Conservation (phyloP, 2,329 filamentous ascomycete genomes). For the Diaporthe sp. region DNA sequence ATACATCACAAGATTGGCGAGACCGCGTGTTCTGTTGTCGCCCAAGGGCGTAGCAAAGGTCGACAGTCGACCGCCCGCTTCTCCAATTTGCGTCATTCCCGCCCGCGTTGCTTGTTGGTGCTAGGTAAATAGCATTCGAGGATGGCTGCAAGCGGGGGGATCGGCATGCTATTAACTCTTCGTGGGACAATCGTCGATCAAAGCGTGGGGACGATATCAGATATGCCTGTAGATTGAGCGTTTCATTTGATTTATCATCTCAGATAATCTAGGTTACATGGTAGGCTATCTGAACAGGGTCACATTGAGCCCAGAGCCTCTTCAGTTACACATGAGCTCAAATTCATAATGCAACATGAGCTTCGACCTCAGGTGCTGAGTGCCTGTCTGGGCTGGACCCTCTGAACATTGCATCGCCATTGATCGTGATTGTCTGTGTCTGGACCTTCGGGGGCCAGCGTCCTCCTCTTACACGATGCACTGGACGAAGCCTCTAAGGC, state of each 20-base stretch:
- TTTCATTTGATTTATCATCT: neutral
- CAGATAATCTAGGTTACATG: neutral
- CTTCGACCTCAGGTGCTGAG: neutral
- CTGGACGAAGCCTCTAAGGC: neutral
- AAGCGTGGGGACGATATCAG: neutral
- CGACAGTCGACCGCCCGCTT: neutral
- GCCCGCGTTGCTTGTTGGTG: neutral
- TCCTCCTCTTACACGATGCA: neutral
- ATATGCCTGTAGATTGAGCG: neutral
- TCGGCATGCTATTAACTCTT: slow-evolving; percentile 11
- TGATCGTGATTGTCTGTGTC: too few species aligned
- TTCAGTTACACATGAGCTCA: neutral
- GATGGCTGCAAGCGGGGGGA: slow-evolving; percentile 22
- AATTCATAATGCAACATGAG: neutral
- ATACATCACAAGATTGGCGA: neutral
- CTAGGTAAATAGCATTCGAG: neutral
- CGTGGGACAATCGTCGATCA: neutral
- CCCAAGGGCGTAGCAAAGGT: slow-evolving; percentile 7
- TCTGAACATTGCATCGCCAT: neutral
- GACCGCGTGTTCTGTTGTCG: too few species aligned
- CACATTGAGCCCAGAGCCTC: slow-evolving; percentile 9
- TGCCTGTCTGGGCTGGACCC: neutral
- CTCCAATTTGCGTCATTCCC: neutral
- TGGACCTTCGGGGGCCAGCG: neutral
- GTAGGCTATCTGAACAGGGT: neutral